A percentile compares a stretch with the other conserved stretches of the same genome.
Evolutionary conservation across 225 moss, liverwort and hornwort genomes (phyloP).

Genomic region (Pseudoscleropodium purum): DNA sequence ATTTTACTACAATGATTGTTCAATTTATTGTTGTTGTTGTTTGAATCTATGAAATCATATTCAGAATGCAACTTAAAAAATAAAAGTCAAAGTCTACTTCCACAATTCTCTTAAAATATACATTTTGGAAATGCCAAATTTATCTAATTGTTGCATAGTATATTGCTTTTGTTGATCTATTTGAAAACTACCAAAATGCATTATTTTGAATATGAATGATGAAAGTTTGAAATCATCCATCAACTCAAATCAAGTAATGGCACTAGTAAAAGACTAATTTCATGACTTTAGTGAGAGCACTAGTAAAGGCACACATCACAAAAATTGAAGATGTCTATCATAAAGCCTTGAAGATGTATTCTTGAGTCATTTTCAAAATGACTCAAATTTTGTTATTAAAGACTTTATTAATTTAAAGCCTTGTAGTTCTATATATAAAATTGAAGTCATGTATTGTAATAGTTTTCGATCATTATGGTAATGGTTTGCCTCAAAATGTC

Average conservation of each 20-base stretch:
- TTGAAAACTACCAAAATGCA: neutral
- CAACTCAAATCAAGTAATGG: fast-evolving
- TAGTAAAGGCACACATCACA: fast-evolving
- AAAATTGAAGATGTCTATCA: neutral
- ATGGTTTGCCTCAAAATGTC: neutral
- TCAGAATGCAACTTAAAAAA: neutral
- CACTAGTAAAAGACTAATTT: neutral
- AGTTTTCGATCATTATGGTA: neutral
- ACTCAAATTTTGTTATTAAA: neutral
- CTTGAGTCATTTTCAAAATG: neutral
- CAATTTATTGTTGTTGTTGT: neutral
- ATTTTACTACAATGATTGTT: neutral
- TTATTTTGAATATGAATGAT: neutral
- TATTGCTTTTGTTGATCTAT: neutral
- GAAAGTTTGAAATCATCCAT: neutral
- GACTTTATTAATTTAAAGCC: neutral
- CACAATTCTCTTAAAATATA: neutral
- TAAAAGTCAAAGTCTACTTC: neutral
- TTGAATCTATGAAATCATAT: neutral
- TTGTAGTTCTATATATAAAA: neutral
- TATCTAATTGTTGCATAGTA: neutral
- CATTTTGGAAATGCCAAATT: neutral
- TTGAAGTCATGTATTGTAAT: neutral
- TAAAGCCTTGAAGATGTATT: neutral
- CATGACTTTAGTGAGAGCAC: neutral